phyloP scores from a whole-genome alignment of 306 rosid genomes.

The Canavalia ensiformis region DNA sequence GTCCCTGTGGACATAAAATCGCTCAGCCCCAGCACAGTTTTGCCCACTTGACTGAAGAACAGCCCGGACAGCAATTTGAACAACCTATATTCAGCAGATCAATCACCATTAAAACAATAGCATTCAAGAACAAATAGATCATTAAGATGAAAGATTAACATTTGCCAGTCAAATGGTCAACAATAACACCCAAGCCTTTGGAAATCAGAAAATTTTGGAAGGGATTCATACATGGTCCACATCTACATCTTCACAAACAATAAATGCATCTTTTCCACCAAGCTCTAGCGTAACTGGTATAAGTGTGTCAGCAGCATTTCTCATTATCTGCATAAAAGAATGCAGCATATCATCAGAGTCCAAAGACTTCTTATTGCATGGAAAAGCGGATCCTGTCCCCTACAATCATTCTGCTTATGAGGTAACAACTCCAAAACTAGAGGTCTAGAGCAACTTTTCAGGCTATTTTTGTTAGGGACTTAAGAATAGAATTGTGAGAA shows the following conservation, averaged over 20 bases:
- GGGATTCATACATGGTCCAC: constrained; percentile 79
- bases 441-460: constrained; percentile 17
- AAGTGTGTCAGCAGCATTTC: constrained; percentile 85
- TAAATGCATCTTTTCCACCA: constrained; percentile 99
- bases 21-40: constrained; percentile 98
- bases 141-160: constrained; percentile 30
- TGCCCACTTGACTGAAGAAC: constrained; percentile 97
- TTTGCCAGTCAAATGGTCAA: constrained; percentile 36
- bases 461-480: not conserved
- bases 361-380: constrained; percentile 32
- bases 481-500: no score
- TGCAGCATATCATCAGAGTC: constrained; percentile 33
- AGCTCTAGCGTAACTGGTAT: constrained; percentile 95
- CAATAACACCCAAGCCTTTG: constrained; percentile 38
- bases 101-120: constrained; percentile 45
- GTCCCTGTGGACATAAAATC: constrained; percentile 87
- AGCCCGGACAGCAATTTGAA: constrained; percentile 93
- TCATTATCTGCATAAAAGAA: constrained; percentile 84
- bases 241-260: constrained; percentile 93
- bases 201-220: constrained; percentile 40
- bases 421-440: constrained; percentile 18
- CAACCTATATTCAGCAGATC: constrained; percentile 68
- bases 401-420: constrained; percentile 3
- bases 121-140: constrained; percentile 37
- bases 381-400: constrained; percentile 31